Evolutionary conservation across 2,329 filamentous ascomycete genomes (phyloP), one percentile per base, ranked within the genome.

Genomic region (Didymellaceae sp.): DNA sequence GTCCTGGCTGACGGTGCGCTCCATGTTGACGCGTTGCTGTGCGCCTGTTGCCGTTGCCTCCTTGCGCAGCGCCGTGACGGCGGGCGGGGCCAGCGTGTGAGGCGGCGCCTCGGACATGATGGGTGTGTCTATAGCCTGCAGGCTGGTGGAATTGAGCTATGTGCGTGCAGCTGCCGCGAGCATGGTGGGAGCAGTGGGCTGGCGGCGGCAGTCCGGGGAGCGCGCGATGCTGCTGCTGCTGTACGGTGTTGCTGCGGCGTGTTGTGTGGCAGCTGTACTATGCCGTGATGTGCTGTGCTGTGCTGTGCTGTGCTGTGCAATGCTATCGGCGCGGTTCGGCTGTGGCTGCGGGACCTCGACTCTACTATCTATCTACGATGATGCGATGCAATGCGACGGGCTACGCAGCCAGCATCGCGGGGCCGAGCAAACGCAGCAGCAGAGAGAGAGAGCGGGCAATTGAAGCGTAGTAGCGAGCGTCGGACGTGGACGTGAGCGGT

Each of bases 1-100:
- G 72, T 96, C 87, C 75, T 91, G 86, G 75, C 89, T 97, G 61
- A 94, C 78, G 10, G 90, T 79, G 52, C 85, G 77, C 63, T 81
- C 77, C 81, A 86, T 83, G 47, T 59, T 63, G n/a, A 66, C 58
- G 37, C 70, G 69, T 10, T 65, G 61, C 43, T 54, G 55, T 21
- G 47, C 37, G 53, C 62, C 33, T 44, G 55, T 51, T 8, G 22
- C 42, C 24, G 64, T 66, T 11, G 74, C 75, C 54, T 75, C 72
- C 37, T 74, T 70, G 60, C 67, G 74, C 60, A 79, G 62, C 20
- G 77, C 74, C 20, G 67, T 67, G 45, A 79, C 74, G 9, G 71
- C 76, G 25, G 76, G 77, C 52, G 76, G 74, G 18, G 72, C 71
- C 63, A 79, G 66, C 26, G 65, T 70, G 41, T 59, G 54, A 16